Conservation (phyloP, 495 filamentous ascomycete species). For the Daldinia loculata region DNA sequence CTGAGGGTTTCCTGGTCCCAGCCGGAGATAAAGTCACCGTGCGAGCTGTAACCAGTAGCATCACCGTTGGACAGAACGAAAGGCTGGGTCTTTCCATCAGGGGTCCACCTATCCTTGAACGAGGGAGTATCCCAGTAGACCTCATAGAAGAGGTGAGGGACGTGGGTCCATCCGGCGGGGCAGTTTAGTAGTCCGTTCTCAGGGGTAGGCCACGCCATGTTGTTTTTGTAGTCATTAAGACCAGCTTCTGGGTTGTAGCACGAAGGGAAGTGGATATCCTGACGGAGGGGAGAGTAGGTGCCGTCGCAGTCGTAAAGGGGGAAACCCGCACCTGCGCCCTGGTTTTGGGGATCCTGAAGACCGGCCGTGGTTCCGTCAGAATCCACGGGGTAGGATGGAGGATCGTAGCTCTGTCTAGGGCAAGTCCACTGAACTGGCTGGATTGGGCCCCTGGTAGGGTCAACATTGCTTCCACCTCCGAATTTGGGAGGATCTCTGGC, state of each 20-base stretch:
- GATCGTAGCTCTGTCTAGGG: constrained; percentile 58
- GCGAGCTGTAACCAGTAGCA: constrained; percentile 64
- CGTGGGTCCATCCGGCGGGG: constrained; percentile 65
- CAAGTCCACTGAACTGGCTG: constrained; percentile 57
- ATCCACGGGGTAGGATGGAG: constrained; percentile 58
- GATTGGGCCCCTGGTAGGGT: constrained; percentile 53
- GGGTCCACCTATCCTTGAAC: constrained; percentile 65
- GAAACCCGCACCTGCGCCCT: constrained; percentile 59
- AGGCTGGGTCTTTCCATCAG: constrained; percentile 63
- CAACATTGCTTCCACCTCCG: constrained; percentile 48
- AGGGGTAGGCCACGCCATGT: constrained; percentile 61
- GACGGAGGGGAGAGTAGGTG: constrained; percentile 63
- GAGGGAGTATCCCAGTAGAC: constrained; percentile 68
- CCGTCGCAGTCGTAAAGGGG: constrained; percentile 63
- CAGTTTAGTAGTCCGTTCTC: constrained; percentile 66
- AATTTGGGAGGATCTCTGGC: constrained; percentile 52
- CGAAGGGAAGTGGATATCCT: constrained; percentile 62
- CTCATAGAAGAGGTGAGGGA: constrained; percentile 73
- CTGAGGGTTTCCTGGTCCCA: constrained; percentile 72
- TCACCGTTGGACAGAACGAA: constrained; percentile 73
- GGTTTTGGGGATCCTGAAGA: constrained; percentile 59
- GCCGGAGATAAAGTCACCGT: constrained; percentile 77
- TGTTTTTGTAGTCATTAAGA: constrained; percentile 57
- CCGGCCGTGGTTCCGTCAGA: constrained; percentile 59
- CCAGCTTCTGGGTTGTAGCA: constrained; percentile 69